Percentiles rank a stretch among this genome's conserved stretches.
These are phyloP conservation scores for Umbellularia californica DNA, from an alignment of 164 flowering plant genomes.

Conservation along the genomic window DNA sequence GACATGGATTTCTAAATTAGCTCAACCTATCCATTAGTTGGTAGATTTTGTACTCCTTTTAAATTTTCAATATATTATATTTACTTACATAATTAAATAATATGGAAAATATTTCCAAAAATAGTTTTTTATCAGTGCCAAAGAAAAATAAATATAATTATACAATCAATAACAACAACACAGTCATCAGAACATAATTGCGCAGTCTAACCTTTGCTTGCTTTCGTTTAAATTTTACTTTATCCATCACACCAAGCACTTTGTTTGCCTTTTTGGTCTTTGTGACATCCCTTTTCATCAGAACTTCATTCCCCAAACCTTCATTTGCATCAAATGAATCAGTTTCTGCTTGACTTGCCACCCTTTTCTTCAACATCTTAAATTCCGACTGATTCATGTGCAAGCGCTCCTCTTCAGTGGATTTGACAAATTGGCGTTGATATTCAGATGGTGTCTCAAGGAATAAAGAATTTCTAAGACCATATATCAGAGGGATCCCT, in stretches of 20 bases:
- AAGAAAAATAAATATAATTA: no score
- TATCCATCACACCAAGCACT: slow-evolving; percentile 35
- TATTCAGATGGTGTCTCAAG: slow-evolving; percentile 64
- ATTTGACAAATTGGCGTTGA: slow-evolving; percentile 57
- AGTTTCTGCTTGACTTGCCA: slow-evolving; percentile 13
- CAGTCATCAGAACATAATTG: background rate
- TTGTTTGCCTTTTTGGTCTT: slow-evolving; percentile 16
- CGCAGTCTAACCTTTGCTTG: slow-evolving; percentile 60
- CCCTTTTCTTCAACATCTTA: slow-evolving; percentile 38
- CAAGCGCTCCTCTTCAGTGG: slow-evolving; percentile 55
- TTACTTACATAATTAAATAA: background rate
- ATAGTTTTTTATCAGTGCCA: background rate
- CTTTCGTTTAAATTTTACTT: slow-evolving; percentile 62
- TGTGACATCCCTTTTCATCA: slow-evolving; percentile 7
- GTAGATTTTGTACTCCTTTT: background rate
- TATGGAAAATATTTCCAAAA: background rate
- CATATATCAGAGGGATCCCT: slow-evolving; percentile 76
- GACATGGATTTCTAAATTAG: background rate
- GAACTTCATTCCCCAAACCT: slow-evolving; percentile 19
- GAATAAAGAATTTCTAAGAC: slow-evolving; percentile 58
- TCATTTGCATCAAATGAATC: slow-evolving; percentile 31
- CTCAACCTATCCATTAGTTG: background rate
- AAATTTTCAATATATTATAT: background rate
- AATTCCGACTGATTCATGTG: slow-evolving; percentile 58
- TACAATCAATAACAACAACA: background rate